Evolutionary conservation across 495 filamentous ascomycete genomes (phyloP), one percentile per base, ranked within the genome.

Genomic region (Viridothelium virens): DNA sequence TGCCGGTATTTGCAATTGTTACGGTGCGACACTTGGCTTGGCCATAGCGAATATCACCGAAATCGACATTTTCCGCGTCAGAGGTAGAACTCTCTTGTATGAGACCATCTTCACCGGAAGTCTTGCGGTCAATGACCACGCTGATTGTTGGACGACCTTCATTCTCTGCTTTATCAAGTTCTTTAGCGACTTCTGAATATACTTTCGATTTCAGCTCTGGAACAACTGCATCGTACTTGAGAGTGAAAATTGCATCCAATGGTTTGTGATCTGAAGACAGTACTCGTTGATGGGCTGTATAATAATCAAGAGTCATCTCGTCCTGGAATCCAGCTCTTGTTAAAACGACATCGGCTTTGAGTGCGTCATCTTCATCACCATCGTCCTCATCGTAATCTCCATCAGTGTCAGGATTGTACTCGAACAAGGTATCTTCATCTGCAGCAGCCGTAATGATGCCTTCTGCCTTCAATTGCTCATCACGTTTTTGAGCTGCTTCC

Each of bases 211-310:
- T 96, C 34, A 95, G 77, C 18, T 91, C 86, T 0, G 91, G 85
- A 9, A 92, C 86, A 5, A 95, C 91, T 2, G 89, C 88, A 67
- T 96, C 89, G 72, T 91, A 96, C 18, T 84, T 84, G 2, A 99
- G 73, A 0, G 83, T 87, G 70, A 97, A 97, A 1, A 89, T 77
- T 9, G 90, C 89, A 67, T 85, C 83, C 10, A 97, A 73, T 0
- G 95, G 95, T 74, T 99, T 99, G 74, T 99, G 95, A 74, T 99
- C 95, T 3, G 93, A 97, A 2, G 95, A 95, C 12, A 89, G 81
- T 14, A 97, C 85, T 34, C 89, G 84, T 74, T 96, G 92, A 72
- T 96, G 90, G 2, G 93, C 91, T 2, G 86, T 85, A 74, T 99
- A 99, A 64, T 85, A 81, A 56, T 93, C 86, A 18, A 92, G 80